These are phyloP conservation scores for Magnaporthiopsis poae DNA, from an alignment of 2,329 filamentous ascomycete species.

Conservation along the genomic window DNA sequence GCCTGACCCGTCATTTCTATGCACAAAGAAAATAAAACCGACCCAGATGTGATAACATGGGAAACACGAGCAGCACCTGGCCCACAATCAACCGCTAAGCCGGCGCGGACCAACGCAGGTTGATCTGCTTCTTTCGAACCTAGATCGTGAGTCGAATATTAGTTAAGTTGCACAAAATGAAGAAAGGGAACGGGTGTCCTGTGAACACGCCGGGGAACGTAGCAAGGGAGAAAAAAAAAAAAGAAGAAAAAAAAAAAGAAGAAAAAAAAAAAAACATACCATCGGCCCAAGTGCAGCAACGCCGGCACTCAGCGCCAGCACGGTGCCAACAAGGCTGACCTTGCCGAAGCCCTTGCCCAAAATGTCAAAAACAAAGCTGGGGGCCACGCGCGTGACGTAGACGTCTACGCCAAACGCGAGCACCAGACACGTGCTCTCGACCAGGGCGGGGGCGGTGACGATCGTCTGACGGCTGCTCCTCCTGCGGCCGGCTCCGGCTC, in stretches of 20 bases:
- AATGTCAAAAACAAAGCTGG: slow-evolving; percentile 83
- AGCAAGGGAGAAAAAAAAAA: fast-evolving
- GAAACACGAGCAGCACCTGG: not conserved
- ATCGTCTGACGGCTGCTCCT: slow-evolving; percentile 47
- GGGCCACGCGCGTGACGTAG: slow-evolving; percentile 77
- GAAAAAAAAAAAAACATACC: slow-evolving; percentile 47
- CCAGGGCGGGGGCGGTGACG: slow-evolving; percentile 62
- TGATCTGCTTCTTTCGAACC: slow-evolving; percentile 59
- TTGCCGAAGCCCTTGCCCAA: slow-evolving; percentile 91
- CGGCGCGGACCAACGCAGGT: slow-evolving; percentile 47
- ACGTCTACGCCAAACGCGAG: slow-evolving; percentile 83
- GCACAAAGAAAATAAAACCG: not conserved
- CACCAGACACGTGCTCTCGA: slow-evolving; percentile 87
- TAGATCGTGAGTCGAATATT: slow-evolving; percentile 16
- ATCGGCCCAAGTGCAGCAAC: slow-evolving; percentile 74
- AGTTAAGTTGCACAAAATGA: not conserved
- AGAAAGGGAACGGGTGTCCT: not conserved
- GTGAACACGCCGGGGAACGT: not conserved
- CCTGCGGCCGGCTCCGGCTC: slow-evolving; percentile 26
- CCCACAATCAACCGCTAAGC: slow-evolving; percentile 13
- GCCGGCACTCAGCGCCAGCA: slow-evolving; percentile 66
- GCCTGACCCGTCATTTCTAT: not conserved
- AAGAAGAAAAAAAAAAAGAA: too few species aligned
- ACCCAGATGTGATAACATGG: slow-evolving; percentile 1
- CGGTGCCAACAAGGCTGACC: slow-evolving; percentile 71